These are phyloP conservation scores for Proliferodiscus dingleyae DNA, from an alignment of 2,329 filamentous ascomycete species.

Conservation along the genomic window DNA sequence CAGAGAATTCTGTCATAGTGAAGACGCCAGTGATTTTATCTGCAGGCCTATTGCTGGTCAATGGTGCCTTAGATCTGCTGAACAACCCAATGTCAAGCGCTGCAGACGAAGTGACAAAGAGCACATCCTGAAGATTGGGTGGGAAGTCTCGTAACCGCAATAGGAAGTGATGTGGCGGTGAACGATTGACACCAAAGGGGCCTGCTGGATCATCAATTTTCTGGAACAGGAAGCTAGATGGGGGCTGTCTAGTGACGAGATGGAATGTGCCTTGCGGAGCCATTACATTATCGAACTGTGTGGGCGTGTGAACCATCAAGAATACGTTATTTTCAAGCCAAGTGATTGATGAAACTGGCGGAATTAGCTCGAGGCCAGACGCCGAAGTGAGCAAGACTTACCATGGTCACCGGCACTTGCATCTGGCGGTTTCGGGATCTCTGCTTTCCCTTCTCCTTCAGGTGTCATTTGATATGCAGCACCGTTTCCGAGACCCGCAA, in stretches of 20 bases:
- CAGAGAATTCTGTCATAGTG: slow-evolving; percentile 64
- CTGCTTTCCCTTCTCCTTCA: slow-evolving; percentile 69
- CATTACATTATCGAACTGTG: slow-evolving; percentile 46
- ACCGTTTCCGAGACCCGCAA: slow-evolving; percentile 79
- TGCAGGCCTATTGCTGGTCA: slow-evolving; percentile 56
- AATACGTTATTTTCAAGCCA: slow-evolving; percentile 91
- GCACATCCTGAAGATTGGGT: slow-evolving; percentile 72
- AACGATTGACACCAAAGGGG: slow-evolving; percentile 61
- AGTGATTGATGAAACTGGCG: slow-evolving; percentile 66
- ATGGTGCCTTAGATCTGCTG: slow-evolving; percentile 63
- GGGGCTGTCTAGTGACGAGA: slow-evolving; percentile 65
- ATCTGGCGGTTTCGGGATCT: slow-evolving; percentile 71
- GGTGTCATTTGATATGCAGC: slow-evolving; percentile 78
- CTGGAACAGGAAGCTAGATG: slow-evolving; percentile 62
- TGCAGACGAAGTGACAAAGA: slow-evolving; percentile 78
- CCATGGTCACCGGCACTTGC: slow-evolving; percentile 61
- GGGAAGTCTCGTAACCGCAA: slow-evolving; percentile 74
- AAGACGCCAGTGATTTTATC: slow-evolving; percentile 63
- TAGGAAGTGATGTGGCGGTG: slow-evolving; percentile 71
- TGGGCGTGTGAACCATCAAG: slow-evolving; percentile 71
- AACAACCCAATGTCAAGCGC: slow-evolving; percentile 75
- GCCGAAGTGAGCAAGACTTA: slow-evolving; percentile 38
- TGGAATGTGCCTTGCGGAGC: slow-evolving; percentile 68
- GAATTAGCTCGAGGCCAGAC: slow-evolving; percentile 23
- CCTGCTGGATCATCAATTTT: slow-evolving; percentile 71